Percentiles rank a stretch among this genome's conserved stretches.
phyloP scores from a whole-genome alignment of 495 filamentous ascomycete genomes.

The Aspergillus conjunctus region DNA sequence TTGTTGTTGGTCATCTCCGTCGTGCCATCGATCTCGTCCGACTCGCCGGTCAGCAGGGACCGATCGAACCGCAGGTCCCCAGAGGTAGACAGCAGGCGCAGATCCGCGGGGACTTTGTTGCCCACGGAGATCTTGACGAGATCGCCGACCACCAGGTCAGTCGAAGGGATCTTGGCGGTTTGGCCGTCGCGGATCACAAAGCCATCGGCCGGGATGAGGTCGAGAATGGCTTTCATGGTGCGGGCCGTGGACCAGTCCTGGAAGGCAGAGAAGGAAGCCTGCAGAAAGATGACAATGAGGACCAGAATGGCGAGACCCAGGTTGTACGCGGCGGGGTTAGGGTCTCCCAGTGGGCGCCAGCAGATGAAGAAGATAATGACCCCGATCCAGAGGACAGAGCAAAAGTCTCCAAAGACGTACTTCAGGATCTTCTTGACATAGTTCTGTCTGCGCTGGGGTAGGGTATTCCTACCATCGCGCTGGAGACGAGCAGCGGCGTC shows the following conservation, averaged over 20 bases:
- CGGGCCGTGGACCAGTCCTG: constrained; percentile 66
- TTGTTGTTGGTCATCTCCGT: constrained; percentile 66
- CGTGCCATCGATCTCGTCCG: constrained; percentile 60
- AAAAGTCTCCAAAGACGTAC: constrained; percentile 76
- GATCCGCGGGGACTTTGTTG: constrained; percentile 72
- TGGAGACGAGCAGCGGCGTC: constrained; percentile 47
- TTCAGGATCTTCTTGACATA: constrained; percentile 58
- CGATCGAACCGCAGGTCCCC: constrained; percentile 72
- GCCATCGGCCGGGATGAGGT: constrained; percentile 67
- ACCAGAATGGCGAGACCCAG: constrained; percentile 70
- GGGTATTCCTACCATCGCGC: constrained; percentile 63
- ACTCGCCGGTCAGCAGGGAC: constrained; percentile 71
- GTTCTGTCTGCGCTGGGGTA: constrained; percentile 59
- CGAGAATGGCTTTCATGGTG: constrained; percentile 67
- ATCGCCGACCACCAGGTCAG: constrained; percentile 70
- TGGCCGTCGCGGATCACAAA: constrained; percentile 60
- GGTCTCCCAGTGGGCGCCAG: constrained; percentile 74
- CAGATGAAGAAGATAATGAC: constrained; percentile 69
- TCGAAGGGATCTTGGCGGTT: constrained; percentile 49
- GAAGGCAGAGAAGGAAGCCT: constrained; percentile 70
- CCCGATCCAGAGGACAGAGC: constrained; percentile 67
- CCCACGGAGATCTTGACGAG: constrained; percentile 65
- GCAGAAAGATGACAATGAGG: constrained; percentile 65
- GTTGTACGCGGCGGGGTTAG: constrained; percentile 61
- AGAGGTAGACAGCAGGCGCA: constrained; percentile 64